A percentile compares a stretch with the other conserved stretches of the same genome.
phyloP scores from a whole-genome alignment of 2,329 filamentous ascomycete genomes.

The Xylariaceae sp. region DNA sequence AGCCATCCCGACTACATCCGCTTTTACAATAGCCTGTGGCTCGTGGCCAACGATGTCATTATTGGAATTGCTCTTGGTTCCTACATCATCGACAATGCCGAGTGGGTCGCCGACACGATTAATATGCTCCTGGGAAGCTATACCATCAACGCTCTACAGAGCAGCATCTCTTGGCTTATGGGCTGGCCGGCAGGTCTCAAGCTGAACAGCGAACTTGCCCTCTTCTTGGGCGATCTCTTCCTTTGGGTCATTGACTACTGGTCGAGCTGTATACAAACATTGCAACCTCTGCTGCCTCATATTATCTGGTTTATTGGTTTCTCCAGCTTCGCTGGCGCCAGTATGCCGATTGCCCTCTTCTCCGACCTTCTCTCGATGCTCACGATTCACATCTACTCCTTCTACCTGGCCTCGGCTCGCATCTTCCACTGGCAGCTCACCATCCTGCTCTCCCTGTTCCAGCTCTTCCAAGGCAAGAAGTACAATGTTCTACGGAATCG shows the following conservation, averaged over 20 bases:
- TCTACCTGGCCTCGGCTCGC: constrained; percentile 91
- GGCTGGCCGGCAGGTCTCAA: constrained; percentile 92
- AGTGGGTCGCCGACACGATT: constrained; percentile 74
- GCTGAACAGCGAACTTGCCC: constrained; percentile 84
- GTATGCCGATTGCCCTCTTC: constrained; percentile 92
- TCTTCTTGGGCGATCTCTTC: constrained; percentile 92
- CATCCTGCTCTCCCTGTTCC: constrained; percentile 95
- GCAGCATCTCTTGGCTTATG: constrained; percentile 93
- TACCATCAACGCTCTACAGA: constrained; percentile 79
- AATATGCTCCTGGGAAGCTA: constrained; percentile 69
- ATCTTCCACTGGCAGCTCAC: constrained; percentile 99
- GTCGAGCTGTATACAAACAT: constrained; percentile 72
- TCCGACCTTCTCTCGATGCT: constrained; percentile 87
- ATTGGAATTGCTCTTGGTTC: constrained; percentile 95
- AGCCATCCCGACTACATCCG: constrained; percentile 97
- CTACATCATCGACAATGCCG: constrained; percentile 92
- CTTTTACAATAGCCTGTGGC: constrained; percentile 98
- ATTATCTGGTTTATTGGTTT: constrained; percentile 91
- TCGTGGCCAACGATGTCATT: constrained; percentile 97
- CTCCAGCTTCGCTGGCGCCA: constrained; percentile 90
- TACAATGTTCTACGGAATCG: constrained; percentile 93
- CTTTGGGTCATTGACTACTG: constrained; percentile 99
- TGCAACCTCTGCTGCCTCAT: constrained; percentile 73
- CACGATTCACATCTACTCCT: constrained; percentile 94
- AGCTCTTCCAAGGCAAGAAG: constrained; percentile 96